Evolutionary conservation across 805 yeast species (phyloP), one percentile per base, ranked within the genome.

Genomic region (Danielozyma ontarioensis): DNA sequence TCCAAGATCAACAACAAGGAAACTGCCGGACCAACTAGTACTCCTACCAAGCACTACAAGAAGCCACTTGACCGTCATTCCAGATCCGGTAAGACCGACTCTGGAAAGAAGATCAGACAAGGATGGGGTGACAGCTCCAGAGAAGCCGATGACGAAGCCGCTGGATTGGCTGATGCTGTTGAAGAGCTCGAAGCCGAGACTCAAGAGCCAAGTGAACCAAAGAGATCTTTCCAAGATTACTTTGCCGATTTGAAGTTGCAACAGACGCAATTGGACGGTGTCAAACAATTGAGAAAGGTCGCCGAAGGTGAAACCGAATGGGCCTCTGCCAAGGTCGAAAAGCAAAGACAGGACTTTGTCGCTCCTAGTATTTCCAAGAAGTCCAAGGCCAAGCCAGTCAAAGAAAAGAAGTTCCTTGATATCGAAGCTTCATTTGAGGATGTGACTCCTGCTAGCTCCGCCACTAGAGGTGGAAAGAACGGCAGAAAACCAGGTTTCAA

Each of bases 141-240:
- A 42, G 85, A 80, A 72, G 78, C 73, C 60, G 83, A 69, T 47
- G 84, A 76, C 48, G 87, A 79, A 64, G 47, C 53, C 43, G 83
- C 75, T 46, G 72, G 55, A 36, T 44, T 45, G 30, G 56, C 44
- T 25, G 65, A 57, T 29, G 83, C 74, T 41, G 53, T 42, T 22
- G 62, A 55, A 37, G 70, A 65, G 39, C 59, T 61, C 30, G 61
- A 43, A 23, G 58, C 46, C 31, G 68, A 55, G 42, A 68, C 58
- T 33, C 64, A 46, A 22, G 72, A 59, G 40, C 72, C 57, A 39
- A 72, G 68, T 38, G 72, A 72, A 45, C 64, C 72, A 33, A 63
- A 64, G 59, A 79, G 78, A 71, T 82, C 96, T 39, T 78, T 85
- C 55, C 87, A 80, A 53, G 94, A 88, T 55, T 90, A 84, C 82